Evolutionary conservation across 83 land plant genomes (phyloP).

Genomic region (Thuja plicata): DNA sequence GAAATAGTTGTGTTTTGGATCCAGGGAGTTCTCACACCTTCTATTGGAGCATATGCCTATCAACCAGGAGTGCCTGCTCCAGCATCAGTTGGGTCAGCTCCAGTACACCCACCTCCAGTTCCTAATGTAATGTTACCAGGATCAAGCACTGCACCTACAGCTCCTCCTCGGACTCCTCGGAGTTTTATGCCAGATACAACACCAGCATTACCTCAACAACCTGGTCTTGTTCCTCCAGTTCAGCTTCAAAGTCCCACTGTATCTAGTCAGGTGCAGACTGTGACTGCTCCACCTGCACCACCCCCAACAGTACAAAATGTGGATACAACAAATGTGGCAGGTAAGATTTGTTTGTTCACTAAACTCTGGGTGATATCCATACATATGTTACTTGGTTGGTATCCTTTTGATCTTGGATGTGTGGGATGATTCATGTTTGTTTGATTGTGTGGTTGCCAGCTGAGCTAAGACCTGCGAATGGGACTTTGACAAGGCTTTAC

Average conservation of each 20-base stretch:
- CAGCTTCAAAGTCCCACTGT: slow-evolving; percentile 56
- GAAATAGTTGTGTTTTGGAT: not conserved
- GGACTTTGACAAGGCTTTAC: slow-evolving; percentile 75
- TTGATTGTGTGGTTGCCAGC: slow-evolving; percentile 44
- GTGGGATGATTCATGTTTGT: slow-evolving; percentile 1
- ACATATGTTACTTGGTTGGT: not conserved
- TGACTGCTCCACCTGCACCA: slow-evolving; percentile 56
- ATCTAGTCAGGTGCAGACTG: slow-evolving; percentile 23
- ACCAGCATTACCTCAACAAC: slow-evolving; percentile 33
- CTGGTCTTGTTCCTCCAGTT: slow-evolving; percentile 31
- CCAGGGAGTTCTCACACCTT: not conserved
- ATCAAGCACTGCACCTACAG: slow-evolving; percentile 30
- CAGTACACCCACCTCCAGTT: slow-evolving; percentile 23
- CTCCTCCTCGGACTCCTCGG: slow-evolving; percentile 46
- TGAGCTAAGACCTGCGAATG: slow-evolving; percentile 78
- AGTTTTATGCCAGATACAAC: slow-evolving; percentile 68
- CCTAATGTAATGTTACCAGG: slow-evolving; percentile 33
- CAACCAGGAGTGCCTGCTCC: slow-evolving; percentile 31
- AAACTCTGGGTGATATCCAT: not conserved
- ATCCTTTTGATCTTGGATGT: not conserved
- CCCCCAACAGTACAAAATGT: slow-evolving; percentile 89
- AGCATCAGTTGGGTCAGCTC: slow-evolving; percentile 19
- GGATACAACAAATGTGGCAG: slow-evolving; percentile 92
- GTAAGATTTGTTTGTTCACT: slow-evolving; percentile 31
- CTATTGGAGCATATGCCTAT: slow-evolving; percentile 21